Conservation (phyloP, 208 protist genomes). For the Acanthamoeba comandoni region DNA sequence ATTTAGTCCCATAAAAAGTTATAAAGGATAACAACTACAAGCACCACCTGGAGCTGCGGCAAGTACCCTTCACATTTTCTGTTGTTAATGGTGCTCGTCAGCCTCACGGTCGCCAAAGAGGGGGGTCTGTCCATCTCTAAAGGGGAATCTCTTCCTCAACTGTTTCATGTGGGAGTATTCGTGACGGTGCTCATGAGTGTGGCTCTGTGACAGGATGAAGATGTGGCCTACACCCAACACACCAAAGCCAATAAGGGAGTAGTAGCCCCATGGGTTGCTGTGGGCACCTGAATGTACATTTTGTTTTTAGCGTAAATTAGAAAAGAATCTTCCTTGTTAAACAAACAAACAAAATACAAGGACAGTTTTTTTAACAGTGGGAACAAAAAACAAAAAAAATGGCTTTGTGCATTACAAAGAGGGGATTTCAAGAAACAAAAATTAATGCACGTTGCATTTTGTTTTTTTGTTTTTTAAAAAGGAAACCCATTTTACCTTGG, state of each 20-base stretch:
- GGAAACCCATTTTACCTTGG: no score
- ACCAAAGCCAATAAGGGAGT: slow-evolving; percentile 6
- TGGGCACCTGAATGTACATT: slow-evolving; percentile 36
- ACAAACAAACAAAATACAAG: not conserved
- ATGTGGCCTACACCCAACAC: not conserved
- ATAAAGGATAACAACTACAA: no score
- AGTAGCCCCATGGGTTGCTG: slow-evolving; percentile 24
- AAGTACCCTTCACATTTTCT: no score
- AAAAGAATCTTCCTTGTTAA: not conserved
- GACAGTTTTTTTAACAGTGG: not conserved
- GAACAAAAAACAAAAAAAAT: slow-evolving; percentile 29
- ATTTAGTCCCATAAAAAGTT: no score
- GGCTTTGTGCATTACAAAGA: no score
- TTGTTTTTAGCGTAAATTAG: not conserved
- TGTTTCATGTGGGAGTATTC: slow-evolving; percentile 47
- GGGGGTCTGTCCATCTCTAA: slow-evolving; percentile 15
- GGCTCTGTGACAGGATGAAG: not conserved
- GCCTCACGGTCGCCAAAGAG: slow-evolving; percentile 8
- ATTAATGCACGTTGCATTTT: not conserved
- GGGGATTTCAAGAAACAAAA: slow-evolving; percentile 22
- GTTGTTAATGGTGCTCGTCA: slow-evolving; percentile 8
- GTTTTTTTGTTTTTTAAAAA: no score
- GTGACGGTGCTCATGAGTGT: slow-evolving; percentile 31
- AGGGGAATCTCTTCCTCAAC: slow-evolving; percentile 51
- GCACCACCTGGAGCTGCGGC: no score